A percentile compares a stretch with the other conserved stretches of the same genome.
phyloP scores from a whole-genome alignment of 2,329 filamentous ascomycete species.

The Xylaria sp. region DNA sequence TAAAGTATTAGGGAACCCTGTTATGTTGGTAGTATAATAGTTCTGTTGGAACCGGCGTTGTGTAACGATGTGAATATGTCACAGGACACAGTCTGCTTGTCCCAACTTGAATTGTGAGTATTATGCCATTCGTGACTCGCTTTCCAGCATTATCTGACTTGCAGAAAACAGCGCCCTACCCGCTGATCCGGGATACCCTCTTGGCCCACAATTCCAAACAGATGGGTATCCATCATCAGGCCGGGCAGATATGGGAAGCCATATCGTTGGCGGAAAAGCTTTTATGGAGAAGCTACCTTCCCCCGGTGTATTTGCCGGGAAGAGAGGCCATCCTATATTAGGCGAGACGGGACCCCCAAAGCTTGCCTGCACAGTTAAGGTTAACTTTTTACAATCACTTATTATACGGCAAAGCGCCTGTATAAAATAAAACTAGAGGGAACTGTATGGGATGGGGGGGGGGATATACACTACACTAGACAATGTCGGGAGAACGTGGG shows the following conservation, averaged over 20 bases:
- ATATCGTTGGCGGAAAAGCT: constrained; percentile 35
- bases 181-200: constrained; percentile 28
- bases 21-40: constrained; percentile 13
- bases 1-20: constrained; percentile 18
- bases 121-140: constrained; percentile 25
- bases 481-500: constrained; percentile 21
- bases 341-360: constrained; percentile 10
- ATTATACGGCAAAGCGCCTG: not conserved
- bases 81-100: constrained; percentile 10
- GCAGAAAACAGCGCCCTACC: constrained; percentile 28
- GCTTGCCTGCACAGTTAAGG: constrained; percentile 5
- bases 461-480: not conserved
- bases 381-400: constrained; percentile 3
- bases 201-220: constrained; percentile 36
- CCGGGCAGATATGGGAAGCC: constrained; percentile 20
- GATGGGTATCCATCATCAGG: constrained; percentile 23
- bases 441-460: constrained; percentile 4
- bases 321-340: constrained; percentile 15
- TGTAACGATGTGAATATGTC: constrained; percentile 17
- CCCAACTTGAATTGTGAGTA: constrained; percentile 9
- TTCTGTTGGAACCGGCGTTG: constrained; percentile 19
- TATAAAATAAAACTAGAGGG: constrained; percentile 13
- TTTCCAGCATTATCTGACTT: constrained; percentile 20
- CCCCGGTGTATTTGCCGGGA: constrained; percentile 16
- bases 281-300: constrained; percentile 20